Conservation (phyloP, 139 green algal genomes). For the Chlorella sp. region DNA sequence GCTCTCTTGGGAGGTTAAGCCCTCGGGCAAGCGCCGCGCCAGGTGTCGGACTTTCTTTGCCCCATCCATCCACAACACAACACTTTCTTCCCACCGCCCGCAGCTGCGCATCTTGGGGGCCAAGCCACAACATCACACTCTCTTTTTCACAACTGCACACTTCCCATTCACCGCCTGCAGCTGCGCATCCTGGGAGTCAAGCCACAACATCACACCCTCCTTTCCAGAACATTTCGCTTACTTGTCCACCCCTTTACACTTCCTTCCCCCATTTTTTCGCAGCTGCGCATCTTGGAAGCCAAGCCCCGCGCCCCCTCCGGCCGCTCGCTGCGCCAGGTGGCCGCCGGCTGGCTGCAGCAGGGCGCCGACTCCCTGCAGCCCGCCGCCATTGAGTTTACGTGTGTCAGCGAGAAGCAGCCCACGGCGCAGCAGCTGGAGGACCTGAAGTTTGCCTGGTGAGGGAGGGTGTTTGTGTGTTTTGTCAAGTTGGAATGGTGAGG, state of each 20-base stretch:
- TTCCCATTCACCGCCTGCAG: no score
- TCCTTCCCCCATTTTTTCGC: neutral
- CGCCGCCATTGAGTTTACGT: slow-evolving; percentile 84
- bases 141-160: no score
- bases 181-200: no score
- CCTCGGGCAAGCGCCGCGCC: neutral
- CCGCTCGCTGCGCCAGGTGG: slow-evolving; percentile 84
- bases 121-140: no score
- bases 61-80: neutral
- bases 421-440: slow-evolving; percentile 91
- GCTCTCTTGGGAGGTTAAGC: slow-evolving; percentile 92
- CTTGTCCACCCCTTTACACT: neutral
- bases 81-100: neutral
- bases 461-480: neutral
- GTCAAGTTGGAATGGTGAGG: no score
- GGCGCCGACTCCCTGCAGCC: slow-evolving; percentile 83
- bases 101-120: slow-evolving; percentile 96
- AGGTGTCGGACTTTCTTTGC: neutral
- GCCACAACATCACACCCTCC: no score
- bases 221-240: neutral
- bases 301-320: slow-evolving; percentile 71
- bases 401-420: slow-evolving; percentile 87
- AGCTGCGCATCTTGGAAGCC: slow-evolving; percentile 97
- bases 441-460: slow-evolving; percentile 94
- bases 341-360: slow-evolving; percentile 89